Evolutionary conservation across 805 yeast genomes (phyloP).

Genomic region (Saccharomycopsis sp.): DNA sequence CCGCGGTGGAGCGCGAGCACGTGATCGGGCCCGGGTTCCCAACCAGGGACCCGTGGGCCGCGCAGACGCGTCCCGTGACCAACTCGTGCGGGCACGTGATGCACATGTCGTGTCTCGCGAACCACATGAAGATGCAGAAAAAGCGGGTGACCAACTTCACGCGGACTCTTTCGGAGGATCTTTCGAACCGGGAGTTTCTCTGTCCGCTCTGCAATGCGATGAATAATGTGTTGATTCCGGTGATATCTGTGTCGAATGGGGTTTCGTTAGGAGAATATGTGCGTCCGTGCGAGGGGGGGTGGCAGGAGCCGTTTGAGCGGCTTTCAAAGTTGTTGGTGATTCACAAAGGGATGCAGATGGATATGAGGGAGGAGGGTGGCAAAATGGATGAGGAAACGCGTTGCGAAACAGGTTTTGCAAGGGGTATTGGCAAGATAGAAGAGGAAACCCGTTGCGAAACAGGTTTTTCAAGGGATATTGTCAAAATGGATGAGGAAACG

Average conservation of each 20-base stretch:
- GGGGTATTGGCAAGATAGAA: no score
- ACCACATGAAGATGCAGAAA: constrained; percentile 51
- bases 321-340: no score
- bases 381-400: no score
- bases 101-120: constrained; percentile 72
- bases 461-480: no score
- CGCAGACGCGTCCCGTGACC: constrained; percentile 41
- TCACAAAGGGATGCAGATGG: no score
- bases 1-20: constrained; percentile 30
- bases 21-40: constrained; percentile 74
- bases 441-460: no score
- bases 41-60: constrained; percentile 27
- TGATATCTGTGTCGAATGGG: constrained; percentile 14
- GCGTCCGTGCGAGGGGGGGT: constrained; percentile 3
- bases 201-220: constrained; percentile 91
- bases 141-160: constrained; percentile 65
- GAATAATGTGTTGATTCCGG: constrained; percentile 76
- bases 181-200: constrained; percentile 62
- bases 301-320: constrained; percentile 14
- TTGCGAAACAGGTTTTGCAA: no score
- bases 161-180: constrained; percentile 72
- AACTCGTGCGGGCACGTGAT: constrained; percentile 92
- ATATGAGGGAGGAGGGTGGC: no score
- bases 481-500: no score
- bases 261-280: not conserved